Percentiles rank a stretch among this genome's conserved stretches.
Conservation (phyloP, 2,329 filamentous ascomycete species). For the Alternaria hordeiaustralica region DNA sequence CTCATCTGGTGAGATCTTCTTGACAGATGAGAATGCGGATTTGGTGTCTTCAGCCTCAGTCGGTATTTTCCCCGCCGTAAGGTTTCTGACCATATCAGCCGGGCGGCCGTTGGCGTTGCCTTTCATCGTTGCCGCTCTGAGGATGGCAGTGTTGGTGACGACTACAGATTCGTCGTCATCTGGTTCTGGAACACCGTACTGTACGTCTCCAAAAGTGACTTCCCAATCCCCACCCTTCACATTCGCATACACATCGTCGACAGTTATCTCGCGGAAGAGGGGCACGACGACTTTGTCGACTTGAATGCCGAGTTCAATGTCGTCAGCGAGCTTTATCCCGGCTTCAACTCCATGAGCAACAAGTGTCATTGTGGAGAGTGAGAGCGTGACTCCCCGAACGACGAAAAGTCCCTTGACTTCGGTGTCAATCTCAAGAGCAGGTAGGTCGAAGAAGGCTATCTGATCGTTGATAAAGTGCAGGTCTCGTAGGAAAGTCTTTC, state of each 20-base stretch:
- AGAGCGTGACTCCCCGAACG: slow-evolving; percentile 60
- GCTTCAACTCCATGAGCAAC: slow-evolving; percentile 62
- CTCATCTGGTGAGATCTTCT: slow-evolving; percentile 54
- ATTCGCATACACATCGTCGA: slow-evolving; percentile 62
- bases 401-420: slow-evolving; percentile 61
- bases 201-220: slow-evolving; percentile 55
- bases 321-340: slow-evolving; percentile 59
- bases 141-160: slow-evolving; percentile 54
- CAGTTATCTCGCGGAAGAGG: slow-evolving; percentile 58
- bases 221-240: slow-evolving; percentile 60
- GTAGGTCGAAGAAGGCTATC: slow-evolving; percentile 57
- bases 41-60: slow-evolving; percentile 35
- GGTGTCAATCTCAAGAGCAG: slow-evolving; percentile 62
- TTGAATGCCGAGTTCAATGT: slow-evolving; percentile 61
- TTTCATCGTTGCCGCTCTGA: slow-evolving; percentile 50
- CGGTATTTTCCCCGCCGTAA: slow-evolving; percentile 51
- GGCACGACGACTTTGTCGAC: slow-evolving; percentile 57
- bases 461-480: slow-evolving; percentile 60
- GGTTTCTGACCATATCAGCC: slow-evolving; percentile 34
- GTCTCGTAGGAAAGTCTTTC: slow-evolving; percentile 48
- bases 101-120: slow-evolving; percentile 18
- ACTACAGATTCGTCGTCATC: slow-evolving; percentile 52
- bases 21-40: slow-evolving; percentile 50
- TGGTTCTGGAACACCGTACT: slow-evolving; percentile 37
- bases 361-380: slow-evolving; percentile 57